Evolutionary conservation across 768 basidiomycete species (phyloP).

Genomic region (Collybiopsis confluens): DNA sequence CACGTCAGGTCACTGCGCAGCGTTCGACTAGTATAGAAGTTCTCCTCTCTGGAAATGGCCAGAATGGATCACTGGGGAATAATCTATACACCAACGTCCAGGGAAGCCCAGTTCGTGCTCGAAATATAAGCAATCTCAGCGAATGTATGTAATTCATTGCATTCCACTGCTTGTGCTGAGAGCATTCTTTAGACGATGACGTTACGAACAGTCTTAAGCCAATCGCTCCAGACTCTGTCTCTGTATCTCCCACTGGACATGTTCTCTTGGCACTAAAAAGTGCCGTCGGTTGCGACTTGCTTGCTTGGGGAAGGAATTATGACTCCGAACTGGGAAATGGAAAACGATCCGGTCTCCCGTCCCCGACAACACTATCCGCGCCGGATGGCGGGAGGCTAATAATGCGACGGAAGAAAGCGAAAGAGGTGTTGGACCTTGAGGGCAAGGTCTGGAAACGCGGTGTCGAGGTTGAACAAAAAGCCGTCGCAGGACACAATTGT

Average conservation of each 20-base stretch:
- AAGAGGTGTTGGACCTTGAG: conserved; percentile 51
- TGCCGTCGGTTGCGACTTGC: conserved; percentile 58
- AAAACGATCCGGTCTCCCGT: conserved; percentile 52
- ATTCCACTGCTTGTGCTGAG: not conserved
- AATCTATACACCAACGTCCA: conserved; percentile 67
- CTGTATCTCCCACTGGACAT: conserved; percentile 73
- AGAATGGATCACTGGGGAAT: conserved; percentile 76
- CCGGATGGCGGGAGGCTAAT: conserved; percentile 56
- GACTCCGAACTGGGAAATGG: conserved; percentile 76
- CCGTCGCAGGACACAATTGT: conserved; percentile 57
- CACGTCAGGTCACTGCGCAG: conserved; percentile 4
- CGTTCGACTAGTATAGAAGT: conserved; percentile 35
- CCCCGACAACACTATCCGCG: conserved; percentile 48
- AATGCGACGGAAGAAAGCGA: conserved; percentile 47
- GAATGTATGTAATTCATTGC: conserved; percentile 55
- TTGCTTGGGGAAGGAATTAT: conserved; percentile 71
- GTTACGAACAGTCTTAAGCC: conserved; percentile 52
- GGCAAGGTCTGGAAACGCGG: conserved; percentile 58
- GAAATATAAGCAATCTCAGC: conserved; percentile 75
- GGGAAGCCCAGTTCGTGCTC: conserved; percentile 65
- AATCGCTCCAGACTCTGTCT: conserved; percentile 57
- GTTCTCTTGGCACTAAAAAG: conserved; percentile 73
- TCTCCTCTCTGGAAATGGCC: conserved; percentile 79
- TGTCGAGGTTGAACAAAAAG: conserved; percentile 61
- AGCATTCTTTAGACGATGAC: conserved; percentile 56